Evolutionary conservation across 345 rosid genomes (phyloP).

Genomic region (Linum usitatissimum): DNA sequence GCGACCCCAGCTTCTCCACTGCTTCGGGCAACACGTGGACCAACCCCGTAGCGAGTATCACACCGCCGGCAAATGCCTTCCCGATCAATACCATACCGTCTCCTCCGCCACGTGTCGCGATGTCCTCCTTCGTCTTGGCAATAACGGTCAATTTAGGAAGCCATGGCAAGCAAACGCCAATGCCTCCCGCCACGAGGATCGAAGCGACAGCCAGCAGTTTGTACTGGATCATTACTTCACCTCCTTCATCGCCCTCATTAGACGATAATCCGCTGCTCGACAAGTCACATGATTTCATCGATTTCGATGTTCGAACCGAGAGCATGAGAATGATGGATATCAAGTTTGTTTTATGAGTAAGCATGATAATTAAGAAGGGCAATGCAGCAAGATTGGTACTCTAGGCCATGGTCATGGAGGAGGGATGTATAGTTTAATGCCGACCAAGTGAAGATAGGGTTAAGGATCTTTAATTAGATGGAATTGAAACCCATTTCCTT

Average conservation of each 20-base stretch:
- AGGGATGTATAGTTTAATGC: no score
- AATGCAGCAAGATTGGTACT: no score
- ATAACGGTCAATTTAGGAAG: slow-evolving; percentile 5
- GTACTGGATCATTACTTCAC: neutral
- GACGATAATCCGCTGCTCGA: neutral
- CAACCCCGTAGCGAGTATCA: slow-evolving; percentile 37
- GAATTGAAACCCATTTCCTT: no score
- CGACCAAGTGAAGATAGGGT: no score
- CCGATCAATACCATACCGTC: slow-evolving; percentile 12
- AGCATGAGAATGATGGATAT: no score
- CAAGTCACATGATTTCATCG: no score
- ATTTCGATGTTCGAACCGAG: no score
- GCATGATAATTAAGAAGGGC: no score
- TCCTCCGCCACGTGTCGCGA: slow-evolving; percentile 1
- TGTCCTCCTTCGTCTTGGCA: neutral
- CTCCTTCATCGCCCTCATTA: neutral
- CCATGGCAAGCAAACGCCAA: slow-evolving; percentile 12
- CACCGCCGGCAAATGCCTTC: slow-evolving; percentile 44
- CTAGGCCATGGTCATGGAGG: no score
- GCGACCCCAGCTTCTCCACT: slow-evolving; percentile 24
- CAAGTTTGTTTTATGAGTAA: no score
- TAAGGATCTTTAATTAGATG: no score
- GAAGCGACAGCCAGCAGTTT: slow-evolving; percentile 11
- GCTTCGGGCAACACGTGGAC: slow-evolving; percentile 41
- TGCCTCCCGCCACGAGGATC: slow-evolving; percentile 12